These are phyloP conservation scores for Galerina sulciceps DNA, from an alignment of 768 basidiomycete species.

Conservation along the genomic window DNA sequence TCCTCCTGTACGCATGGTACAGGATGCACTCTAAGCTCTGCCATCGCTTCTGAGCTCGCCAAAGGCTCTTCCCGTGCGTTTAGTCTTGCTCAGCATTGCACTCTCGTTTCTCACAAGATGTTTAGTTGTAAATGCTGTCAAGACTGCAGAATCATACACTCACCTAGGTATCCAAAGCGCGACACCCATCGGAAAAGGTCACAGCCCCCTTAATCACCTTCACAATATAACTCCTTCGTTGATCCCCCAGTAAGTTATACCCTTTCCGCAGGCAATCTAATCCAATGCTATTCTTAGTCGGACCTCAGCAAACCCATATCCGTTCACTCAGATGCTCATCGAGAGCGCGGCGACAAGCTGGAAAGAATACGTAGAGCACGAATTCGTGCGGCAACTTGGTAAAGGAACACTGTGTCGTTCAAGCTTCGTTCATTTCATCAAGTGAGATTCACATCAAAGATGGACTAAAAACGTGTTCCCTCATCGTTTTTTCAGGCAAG, in stretches of 20 bases:
- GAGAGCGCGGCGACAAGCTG: constrained; percentile 57
- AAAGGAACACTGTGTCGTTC: constrained; percentile 66
- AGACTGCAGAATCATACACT: constrained; percentile 70
- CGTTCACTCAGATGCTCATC: constrained; percentile 70
- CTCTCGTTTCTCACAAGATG: not conserved
- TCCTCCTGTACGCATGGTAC: constrained; percentile 88
- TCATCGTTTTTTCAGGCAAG: constrained; percentile 55
- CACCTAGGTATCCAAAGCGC: constrained; percentile 77
- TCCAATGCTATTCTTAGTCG: constrained; percentile 42
- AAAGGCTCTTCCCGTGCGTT: constrained; percentile 47
- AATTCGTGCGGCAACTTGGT: constrained; percentile 80
- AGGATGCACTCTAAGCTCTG: constrained; percentile 89
- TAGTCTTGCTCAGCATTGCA: not conserved
- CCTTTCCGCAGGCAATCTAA: not conserved
- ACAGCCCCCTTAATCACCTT: constrained; percentile 88
- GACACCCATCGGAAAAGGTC: constrained; percentile 67
- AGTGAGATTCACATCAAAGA: constrained; percentile 44
- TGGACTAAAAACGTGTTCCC: not conserved
- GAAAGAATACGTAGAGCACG: constrained; percentile 81
- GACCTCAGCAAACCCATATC: constrained; percentile 63
- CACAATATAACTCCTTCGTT: constrained; percentile 55
- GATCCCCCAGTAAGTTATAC: constrained; percentile 48
- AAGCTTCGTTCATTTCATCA: constrained; percentile 85
- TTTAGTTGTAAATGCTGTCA: constrained; percentile 52
- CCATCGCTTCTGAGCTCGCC: constrained; percentile 71